Percentiles rank a stretch among this genome's conserved stretches.
These are phyloP conservation scores for Tagetes patula DNA, from an alignment of 129 eudicot genomes.

Conservation along the genomic window DNA sequence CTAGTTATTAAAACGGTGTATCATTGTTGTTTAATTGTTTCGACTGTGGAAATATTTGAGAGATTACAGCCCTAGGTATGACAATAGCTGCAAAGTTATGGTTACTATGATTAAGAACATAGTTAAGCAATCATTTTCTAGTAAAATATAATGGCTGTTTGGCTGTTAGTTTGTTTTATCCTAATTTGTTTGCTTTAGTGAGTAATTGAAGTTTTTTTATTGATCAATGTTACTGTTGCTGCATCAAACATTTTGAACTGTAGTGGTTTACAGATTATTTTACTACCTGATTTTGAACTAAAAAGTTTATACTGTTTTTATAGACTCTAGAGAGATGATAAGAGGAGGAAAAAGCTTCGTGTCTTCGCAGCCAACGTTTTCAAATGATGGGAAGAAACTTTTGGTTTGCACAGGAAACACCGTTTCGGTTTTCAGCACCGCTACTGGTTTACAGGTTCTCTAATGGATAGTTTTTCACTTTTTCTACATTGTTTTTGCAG, in stretches of 20 bases:
- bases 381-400: constrained; percentile 69
- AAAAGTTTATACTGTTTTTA: not conserved
- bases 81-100: not conserved
- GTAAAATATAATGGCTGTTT: not conserved
- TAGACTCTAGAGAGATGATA: constrained; percentile 43
- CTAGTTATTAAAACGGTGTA: not conserved
- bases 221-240: not conserved
- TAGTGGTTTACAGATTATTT: not conserved
- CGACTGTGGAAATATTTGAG: not conserved
- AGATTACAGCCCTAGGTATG: not conserved
- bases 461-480: not conserved
- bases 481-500: not conserved
- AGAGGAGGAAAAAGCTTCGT: constrained; percentile 78
- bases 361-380: constrained; percentile 87
- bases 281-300: not conserved
- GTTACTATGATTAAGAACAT: no score
- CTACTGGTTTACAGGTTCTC: constrained; percentile 76
- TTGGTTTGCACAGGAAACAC: constrained; percentile 78
- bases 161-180: no score
- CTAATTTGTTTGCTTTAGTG: not conserved
- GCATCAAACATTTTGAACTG: not conserved
- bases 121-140: no score
- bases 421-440: constrained; percentile 83
- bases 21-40: not conserved
- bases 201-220: not conserved